Evolutionary conservation across 73 alveolate genomes (phyloP), one percentile per base, ranked within the genome.

Genomic region (Symbiodinium pilosum): DNA sequence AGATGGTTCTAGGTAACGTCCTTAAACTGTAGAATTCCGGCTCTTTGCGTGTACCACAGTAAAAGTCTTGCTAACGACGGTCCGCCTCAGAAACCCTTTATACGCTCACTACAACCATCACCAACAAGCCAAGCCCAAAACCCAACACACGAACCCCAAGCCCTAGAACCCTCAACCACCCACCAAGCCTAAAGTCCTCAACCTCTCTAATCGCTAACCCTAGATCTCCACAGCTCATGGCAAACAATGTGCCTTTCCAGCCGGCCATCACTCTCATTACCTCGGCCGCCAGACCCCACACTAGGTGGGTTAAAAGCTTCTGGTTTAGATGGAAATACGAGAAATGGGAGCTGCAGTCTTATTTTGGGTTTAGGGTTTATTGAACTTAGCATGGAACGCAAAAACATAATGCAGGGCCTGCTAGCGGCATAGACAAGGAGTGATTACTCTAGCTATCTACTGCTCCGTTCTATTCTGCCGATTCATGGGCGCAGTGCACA

Each of bases 241-340:
- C 30, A 54, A 54, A 54, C 71, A 12, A 30, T 12, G 77, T 59
- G 84, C 94, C 94, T 86, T 86, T 86, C 94, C 94, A 86, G 4
- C 94, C 94, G 44, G 40, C 94, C 94, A 86, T 86, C 64, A 86
- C 84, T 38, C 41, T 42, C 94, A 86, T 86, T 39, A 86, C 94
- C 94, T 86, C 38, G 26, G 84, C 34, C 32, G 75, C 0, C 40
- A 56, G 59, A 47, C 14, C 14, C 59, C 6, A 47, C 59, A n/a
- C n/a, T n/a, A n/a, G n/a, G n/a, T n/a, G n/a, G n/a, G n/a, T n/a
- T n/a, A n/a, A n/a, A n/a, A n/a, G n/a, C n/a, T n/a, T n/a, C n/a
- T n/a, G n/a, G n/a, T n/a, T n/a, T n/a, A n/a, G n/a, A n/a, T n/a
- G n/a, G n/a, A n/a, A n/a, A n/a, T n/a, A n/a, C n/a, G n/a, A n/a